Percentiles rank a stretch among this genome's conserved stretches.
Evolutionary conservation across 352 stramenopile species (phyloP).

Genomic region (Phytophthora gonapodyides): DNA sequence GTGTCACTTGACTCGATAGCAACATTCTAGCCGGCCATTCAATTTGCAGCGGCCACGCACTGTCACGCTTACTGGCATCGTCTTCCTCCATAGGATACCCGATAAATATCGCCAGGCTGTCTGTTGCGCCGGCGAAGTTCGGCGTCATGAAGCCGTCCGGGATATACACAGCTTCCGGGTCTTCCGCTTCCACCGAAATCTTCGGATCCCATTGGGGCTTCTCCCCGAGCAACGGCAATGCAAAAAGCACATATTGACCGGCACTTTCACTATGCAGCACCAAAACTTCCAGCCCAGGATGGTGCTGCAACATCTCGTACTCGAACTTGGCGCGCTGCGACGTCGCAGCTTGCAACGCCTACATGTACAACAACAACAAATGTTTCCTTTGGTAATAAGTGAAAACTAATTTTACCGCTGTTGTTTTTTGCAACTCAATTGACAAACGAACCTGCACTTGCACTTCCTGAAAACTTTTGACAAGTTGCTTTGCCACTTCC

Average conservation of each 20-base stretch:
- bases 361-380: background rate
- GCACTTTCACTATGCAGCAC: constrained; percentile 12
- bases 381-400: background rate
- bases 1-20: constrained; percentile 51
- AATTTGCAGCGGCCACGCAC: constrained; percentile 29
- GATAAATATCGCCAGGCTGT: constrained; percentile 27
- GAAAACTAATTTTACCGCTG: background rate
- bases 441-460: constrained; percentile 37
- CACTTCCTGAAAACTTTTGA: constrained; percentile 23
- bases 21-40: constrained; percentile 39
- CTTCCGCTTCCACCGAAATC: constrained; percentile 7
- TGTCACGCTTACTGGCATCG: constrained; percentile 1
- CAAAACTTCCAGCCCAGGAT: constrained; percentile 38
- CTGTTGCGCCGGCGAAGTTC: constrained; percentile 22
- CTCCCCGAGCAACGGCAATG: constrained; percentile 39
- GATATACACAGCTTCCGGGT: constrained; percentile 28
- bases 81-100: constrained; percentile 30
- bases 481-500: constrained; percentile 23
- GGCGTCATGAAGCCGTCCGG: constrained; percentile 35
- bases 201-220: constrained; percentile 29
- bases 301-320: constrained; percentile 49
- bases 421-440: background rate
- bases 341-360: constrained; percentile 18
- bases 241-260: constrained; percentile 32
- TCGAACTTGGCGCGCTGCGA: constrained; percentile 44